A percentile compares a stretch with the other conserved stretches of the same genome.
Conservation (phyloP, 371 early-diverging fungal genomes). For the Mortierella sp. region DNA sequence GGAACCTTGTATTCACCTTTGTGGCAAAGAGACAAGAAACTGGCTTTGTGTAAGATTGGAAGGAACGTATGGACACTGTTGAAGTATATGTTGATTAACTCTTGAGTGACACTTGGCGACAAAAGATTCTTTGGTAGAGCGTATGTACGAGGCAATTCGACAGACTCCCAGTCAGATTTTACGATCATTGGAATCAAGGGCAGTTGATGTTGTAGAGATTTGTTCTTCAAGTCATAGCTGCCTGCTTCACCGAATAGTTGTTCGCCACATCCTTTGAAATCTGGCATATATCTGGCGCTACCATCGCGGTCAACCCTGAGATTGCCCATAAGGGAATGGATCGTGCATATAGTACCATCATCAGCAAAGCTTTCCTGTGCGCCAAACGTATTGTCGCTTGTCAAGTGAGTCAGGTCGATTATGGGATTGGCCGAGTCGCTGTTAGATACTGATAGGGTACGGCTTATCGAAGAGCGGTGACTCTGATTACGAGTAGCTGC, state of each 20-base stretch:
- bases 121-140: constrained; percentile 26
- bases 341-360: constrained; percentile 6
- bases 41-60: constrained; percentile 39
- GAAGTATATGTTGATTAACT: constrained; percentile 40
- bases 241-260: constrained; percentile 23
- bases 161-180: constrained; percentile 30
- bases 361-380: neutral
- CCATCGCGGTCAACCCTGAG: constrained; percentile 39
- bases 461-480: neutral
- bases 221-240: neutral
- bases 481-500: neutral
- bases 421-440: neutral
- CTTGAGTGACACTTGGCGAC: constrained; percentile 14
- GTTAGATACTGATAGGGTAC: neutral
- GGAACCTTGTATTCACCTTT: constrained; percentile 33
- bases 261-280: constrained; percentile 10
- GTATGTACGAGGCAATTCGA: constrained; percentile 27
- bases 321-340: constrained; percentile 19
- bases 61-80: constrained; percentile 43
- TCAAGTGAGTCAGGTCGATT: neutral
- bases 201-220: neutral
- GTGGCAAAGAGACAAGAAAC: constrained; percentile 32
- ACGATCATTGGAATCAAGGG: constrained; percentile 5
- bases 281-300: constrained; percentile 30
- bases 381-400: neutral